phyloP scores from a whole-genome alignment of 2,329 filamentous ascomycete genomes.

The Sclerotinia minor region DNA sequence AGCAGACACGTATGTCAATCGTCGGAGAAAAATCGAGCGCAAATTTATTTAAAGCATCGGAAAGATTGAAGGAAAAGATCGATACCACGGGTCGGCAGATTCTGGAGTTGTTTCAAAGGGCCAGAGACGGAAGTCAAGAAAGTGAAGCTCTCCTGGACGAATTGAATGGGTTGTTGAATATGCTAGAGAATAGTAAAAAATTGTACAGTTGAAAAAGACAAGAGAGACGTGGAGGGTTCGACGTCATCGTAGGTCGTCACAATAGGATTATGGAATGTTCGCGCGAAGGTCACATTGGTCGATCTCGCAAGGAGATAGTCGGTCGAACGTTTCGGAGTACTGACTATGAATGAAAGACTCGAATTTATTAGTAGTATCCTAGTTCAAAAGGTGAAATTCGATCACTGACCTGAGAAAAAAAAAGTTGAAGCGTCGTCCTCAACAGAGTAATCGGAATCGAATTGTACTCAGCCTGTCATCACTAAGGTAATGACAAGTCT shows the following conservation, averaged over 20 bases:
- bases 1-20: conserved; percentile 18
- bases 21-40: conserved; percentile 13
- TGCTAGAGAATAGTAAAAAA: conserved; percentile 31
- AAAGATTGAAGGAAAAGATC: conserved; percentile 31
- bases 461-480: conserved; percentile 40
- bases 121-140: conserved; percentile 26
- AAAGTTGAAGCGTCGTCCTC: conserved; percentile 41
- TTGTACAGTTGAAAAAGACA: conserved; percentile 19
- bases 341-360: not conserved
- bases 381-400: conserved; percentile 22
- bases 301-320: not conserved
- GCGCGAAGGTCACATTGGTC: not conserved
- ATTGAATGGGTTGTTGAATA: conserved; percentile 28
- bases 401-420: conserved; percentile 37
- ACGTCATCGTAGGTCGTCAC: not conserved
- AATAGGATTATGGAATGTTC: not conserved
- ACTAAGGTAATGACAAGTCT: conserved; percentile 35
- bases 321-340: not conserved
- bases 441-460: conserved; percentile 46
- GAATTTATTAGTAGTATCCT: conserved; percentile 41
- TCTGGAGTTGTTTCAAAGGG: conserved; percentile 27
- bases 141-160: conserved; percentile 33
- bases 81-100: conserved; percentile 28
- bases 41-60: conserved; percentile 24
- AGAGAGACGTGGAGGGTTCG: not conserved